phyloP scores from a whole-genome alignment of 2,329 filamentous ascomycete genomes.

The Cadophora sp. region DNA sequence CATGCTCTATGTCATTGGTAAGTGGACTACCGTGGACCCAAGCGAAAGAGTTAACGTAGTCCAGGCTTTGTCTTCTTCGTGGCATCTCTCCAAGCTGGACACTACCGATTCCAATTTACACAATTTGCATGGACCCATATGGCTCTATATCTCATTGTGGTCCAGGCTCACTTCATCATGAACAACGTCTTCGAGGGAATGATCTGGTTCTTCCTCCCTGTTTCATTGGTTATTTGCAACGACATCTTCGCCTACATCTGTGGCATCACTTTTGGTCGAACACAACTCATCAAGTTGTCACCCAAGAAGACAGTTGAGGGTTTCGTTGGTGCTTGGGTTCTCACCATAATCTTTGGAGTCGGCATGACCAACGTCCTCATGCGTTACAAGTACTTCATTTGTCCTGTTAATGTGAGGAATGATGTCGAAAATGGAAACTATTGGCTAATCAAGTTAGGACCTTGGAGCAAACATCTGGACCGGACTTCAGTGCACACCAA shows the following conservation, averaged over 20 bases:
- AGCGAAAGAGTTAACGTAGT: conserved; percentile 38
- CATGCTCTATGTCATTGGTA: conserved; percentile 95
- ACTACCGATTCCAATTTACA: conserved; percentile 98
- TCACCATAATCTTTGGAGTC: conserved; percentile 87
- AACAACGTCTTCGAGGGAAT: conserved; percentile 99
- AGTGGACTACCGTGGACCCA: background rate
- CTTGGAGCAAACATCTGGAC: conserved; percentile 93
- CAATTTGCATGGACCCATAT: conserved; percentile 99
- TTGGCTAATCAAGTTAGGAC: conserved; percentile 54
- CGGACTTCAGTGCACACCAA: conserved; percentile 86
- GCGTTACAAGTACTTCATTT: conserved; percentile 96
- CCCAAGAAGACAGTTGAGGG: conserved; percentile 99
- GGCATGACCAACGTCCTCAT: conserved; percentile 83
- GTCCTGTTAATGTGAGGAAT: conserved; percentile 81
- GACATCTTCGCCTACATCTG: conserved; percentile 99
- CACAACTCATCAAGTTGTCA: conserved; percentile 95
- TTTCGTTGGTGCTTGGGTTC: conserved; percentile 95
- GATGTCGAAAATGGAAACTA: background rate
- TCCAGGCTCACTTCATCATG: conserved; percentile 99
- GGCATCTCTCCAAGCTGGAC: conserved; percentile 88
- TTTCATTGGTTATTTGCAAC: conserved; percentile 94
- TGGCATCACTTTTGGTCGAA: conserved; percentile 94
- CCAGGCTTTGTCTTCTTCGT: conserved; percentile 98
- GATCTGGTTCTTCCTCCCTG: conserved; percentile 99
- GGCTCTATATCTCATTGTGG: conserved; percentile 96